Evolutionary conservation across 768 basidiomycete genomes (phyloP).

Genomic region (Terana coerulea): DNA sequence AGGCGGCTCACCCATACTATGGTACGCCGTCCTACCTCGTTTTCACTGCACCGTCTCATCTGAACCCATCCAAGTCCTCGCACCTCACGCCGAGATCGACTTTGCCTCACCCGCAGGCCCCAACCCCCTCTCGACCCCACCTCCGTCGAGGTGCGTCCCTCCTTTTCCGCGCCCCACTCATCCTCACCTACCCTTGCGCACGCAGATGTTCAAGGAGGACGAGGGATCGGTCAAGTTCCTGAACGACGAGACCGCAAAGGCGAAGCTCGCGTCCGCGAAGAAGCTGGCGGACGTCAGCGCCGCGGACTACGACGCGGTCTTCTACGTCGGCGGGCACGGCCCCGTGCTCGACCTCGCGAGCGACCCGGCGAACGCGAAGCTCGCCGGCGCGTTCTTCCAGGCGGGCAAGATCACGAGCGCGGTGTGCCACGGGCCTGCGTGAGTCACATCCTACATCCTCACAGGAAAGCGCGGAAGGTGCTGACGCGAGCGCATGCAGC

Average conservation of each 20-base stretch:
- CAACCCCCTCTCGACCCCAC: slow-evolving; percentile 65
- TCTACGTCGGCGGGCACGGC: slow-evolving; percentile 79
- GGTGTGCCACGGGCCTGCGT: slow-evolving; percentile 82
- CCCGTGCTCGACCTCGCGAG: slow-evolving; percentile 68
- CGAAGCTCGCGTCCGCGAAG: slow-evolving; percentile 53
- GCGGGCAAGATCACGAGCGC: slow-evolving; percentile 63
- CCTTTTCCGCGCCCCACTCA: neutral
- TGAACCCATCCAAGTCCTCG: slow-evolving; percentile 24
- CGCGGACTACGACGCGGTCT: slow-evolving; percentile 67
- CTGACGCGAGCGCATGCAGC: slow-evolving; percentile 21
- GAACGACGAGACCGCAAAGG: slow-evolving; percentile 45
- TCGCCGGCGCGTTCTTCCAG: slow-evolving; percentile 67
- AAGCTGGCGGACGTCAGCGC: slow-evolving; percentile 55
- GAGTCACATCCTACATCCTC: slow-evolving; percentile 22
- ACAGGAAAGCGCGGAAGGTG: neutral
- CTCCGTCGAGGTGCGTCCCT: slow-evolving; percentile 44
- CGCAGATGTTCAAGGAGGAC: slow-evolving; percentile 47
- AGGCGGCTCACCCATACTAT: slow-evolving; percentile 38
- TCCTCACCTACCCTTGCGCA: neutral
- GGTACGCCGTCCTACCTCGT: slow-evolving; percentile 14
- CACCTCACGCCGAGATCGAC: slow-evolving; percentile 37
- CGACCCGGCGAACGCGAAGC: slow-evolving; percentile 51
- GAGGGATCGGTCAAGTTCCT: slow-evolving; percentile 56
- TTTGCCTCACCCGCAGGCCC: slow-evolving; percentile 47
- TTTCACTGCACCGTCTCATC: neutral